Percentiles rank a stretch among this genome's conserved stretches.
Evolutionary conservation across 306 rosid species (phyloP).

Genomic region (Cicer chorassanicum): DNA sequence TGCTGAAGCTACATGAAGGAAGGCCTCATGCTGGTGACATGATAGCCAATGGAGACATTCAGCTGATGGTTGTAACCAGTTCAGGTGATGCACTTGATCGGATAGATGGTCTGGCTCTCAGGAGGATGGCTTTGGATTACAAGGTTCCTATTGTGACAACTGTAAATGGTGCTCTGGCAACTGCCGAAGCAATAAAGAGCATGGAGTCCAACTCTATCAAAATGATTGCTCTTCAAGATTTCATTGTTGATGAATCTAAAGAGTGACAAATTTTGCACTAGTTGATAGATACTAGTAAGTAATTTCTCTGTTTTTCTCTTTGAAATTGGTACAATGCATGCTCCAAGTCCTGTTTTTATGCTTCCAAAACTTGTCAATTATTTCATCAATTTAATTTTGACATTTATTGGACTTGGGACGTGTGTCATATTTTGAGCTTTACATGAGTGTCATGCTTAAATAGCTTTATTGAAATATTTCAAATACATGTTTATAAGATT

Average conservation of each 20-base stretch:
- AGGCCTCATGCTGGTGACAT: slow-evolving; percentile 95
- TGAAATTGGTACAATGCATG: slow-evolving; percentile 25
- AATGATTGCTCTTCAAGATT: slow-evolving; percentile 98
- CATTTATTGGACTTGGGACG: background rate
- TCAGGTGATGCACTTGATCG: slow-evolving; percentile 90
- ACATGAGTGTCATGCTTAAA: background rate
- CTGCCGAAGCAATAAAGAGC: slow-evolving; percentile 91
- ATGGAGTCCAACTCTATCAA: slow-evolving; percentile 65
- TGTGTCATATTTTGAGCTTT: slow-evolving; percentile 23
- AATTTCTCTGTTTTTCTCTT: slow-evolving; percentile 44
- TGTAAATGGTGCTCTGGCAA: slow-evolving; percentile 89
- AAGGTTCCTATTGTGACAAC: slow-evolving; percentile 95
- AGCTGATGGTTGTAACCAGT: slow-evolving; percentile 94
- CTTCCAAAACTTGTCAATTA: slow-evolving; percentile 1
- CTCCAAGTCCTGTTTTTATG: slow-evolving; percentile 14
- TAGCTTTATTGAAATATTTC: slow-evolving; percentile 1
- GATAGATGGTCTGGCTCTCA: slow-evolving; percentile 85
- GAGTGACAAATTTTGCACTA: slow-evolving; percentile 51
- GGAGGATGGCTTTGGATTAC: slow-evolving; percentile 88
- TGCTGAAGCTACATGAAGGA: slow-evolving; percentile 93
- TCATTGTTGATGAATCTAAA: slow-evolving; percentile 49
- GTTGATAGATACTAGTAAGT: slow-evolving; percentile 50
- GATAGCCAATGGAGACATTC: slow-evolving; percentile 93
- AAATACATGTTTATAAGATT: background rate
- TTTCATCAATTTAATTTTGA: slow-evolving; percentile 9